phyloP scores from a whole-genome alignment of 2,329 filamentous ascomycete species.

The Onygena corvina region DNA sequence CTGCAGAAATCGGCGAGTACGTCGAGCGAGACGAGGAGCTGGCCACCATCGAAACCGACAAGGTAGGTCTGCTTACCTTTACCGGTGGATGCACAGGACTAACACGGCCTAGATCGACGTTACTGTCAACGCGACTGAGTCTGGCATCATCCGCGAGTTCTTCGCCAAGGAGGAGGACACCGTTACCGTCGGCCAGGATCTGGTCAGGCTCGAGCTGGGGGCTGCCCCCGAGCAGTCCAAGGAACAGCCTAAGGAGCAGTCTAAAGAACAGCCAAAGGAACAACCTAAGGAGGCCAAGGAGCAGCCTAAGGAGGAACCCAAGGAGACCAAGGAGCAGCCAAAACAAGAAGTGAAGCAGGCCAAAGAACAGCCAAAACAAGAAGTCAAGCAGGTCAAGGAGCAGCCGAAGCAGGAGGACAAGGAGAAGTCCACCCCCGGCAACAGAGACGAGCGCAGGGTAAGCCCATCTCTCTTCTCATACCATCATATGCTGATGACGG shows the following conservation, averaged over 20 bases:
- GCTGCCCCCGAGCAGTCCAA: slow-evolving; percentile 41
- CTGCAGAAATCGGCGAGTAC: slow-evolving; percentile 67
- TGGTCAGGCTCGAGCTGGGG: slow-evolving; percentile 74
- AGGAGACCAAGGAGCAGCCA: slow-evolving; percentile 14
- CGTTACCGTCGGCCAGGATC: slow-evolving; percentile 83
- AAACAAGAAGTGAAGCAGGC: slow-evolving; percentile 21
- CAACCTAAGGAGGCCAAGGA: slow-evolving; percentile 21
- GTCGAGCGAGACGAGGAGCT: slow-evolving; percentile 96
- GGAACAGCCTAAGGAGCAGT: slow-evolving; percentile 3
- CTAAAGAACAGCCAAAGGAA: slow-evolving; percentile 6
- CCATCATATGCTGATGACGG: neutral
- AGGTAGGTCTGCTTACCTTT: slow-evolving; percentile 45
- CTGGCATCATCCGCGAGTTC: slow-evolving; percentile 84
- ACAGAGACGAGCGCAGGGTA: slow-evolving; percentile 78
- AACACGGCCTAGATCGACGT: slow-evolving; percentile 69
- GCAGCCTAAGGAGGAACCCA: slow-evolving; percentile 18
- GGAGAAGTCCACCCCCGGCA: slow-evolving; percentile 44
- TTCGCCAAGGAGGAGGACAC: slow-evolving; percentile 90
- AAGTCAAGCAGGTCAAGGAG: slow-evolving; percentile 19
- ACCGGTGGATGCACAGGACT: neutral
- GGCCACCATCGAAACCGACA: slow-evolving; percentile 97
- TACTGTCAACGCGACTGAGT: slow-evolving; percentile 82
- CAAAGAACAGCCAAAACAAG: slow-evolving; percentile 8
- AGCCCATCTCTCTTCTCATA: slow-evolving; percentile 26
- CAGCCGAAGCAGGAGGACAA: slow-evolving; percentile 17